Evolutionary conservation across 306 rosid genomes (phyloP).

Genomic region (Gynostemma pentaphyllum): DNA sequence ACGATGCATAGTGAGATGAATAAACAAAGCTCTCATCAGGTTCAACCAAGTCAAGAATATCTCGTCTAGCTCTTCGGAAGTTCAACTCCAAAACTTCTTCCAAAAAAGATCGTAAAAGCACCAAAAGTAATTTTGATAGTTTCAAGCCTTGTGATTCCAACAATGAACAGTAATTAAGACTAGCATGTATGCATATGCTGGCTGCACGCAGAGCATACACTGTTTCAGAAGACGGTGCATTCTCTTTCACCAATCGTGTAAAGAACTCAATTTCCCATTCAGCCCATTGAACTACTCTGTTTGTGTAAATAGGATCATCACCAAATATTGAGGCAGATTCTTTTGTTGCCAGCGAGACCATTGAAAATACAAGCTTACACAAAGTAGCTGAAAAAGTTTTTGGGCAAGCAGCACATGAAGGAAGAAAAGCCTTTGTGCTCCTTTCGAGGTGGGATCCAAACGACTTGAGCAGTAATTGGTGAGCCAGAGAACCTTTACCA

Average conservation of each 20-base stretch:
- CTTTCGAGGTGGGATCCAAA: slow-evolving; percentile 59
- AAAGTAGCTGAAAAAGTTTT: slow-evolving; percentile 68
- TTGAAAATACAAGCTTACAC: slow-evolving; percentile 70
- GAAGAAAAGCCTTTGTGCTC: slow-evolving; percentile 58
- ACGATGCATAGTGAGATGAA: slow-evolving; percentile 55
- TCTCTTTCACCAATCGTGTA: slow-evolving; percentile 78
- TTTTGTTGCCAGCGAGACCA: slow-evolving; percentile 50
- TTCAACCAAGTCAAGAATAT: slow-evolving; percentile 63
- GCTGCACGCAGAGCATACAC: slow-evolving; percentile 74
- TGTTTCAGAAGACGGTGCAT: slow-evolving; percentile 70
- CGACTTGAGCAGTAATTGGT: slow-evolving; percentile 57
- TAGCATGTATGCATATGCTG: slow-evolving; percentile 69
- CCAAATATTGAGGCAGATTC: slow-evolving; percentile 83
- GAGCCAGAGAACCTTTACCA: slow-evolving; percentile 80
- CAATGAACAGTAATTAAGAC: slow-evolving; percentile 68
- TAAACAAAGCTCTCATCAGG: slow-evolving; percentile 43
- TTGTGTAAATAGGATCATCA: slow-evolving; percentile 77
- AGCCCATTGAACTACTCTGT: slow-evolving; percentile 95
- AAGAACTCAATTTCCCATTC: slow-evolving; percentile 92
- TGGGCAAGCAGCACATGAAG: slow-evolving; percentile 75
- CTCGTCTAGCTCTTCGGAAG: slow-evolving; percentile 79
- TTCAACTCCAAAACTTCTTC: slow-evolving; percentile 91
- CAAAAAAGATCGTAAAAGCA: slow-evolving; percentile 70
- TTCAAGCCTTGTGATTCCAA: slow-evolving; percentile 80
- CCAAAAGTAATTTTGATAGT: slow-evolving; percentile 74